These are phyloP conservation scores for Trichoderma sp. DNA, from an alignment of 2,329 filamentous ascomycete species.

Conservation along the genomic window DNA sequence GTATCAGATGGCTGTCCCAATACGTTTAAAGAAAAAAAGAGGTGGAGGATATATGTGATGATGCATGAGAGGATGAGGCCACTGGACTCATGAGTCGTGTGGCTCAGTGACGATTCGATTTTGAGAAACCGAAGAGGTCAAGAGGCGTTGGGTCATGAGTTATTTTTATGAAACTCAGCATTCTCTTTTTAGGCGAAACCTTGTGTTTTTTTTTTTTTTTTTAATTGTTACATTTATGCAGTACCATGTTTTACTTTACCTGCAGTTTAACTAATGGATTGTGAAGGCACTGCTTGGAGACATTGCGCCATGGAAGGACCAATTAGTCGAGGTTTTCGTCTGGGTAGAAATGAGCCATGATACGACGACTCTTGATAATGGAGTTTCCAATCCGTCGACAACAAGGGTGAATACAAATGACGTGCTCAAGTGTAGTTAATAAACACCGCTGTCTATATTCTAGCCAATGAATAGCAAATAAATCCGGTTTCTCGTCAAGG, in stretches of 20 bases:
- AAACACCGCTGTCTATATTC: neutral
- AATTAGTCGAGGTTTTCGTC: neutral
- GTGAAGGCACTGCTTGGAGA: neutral
- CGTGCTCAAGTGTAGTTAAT: neutral
- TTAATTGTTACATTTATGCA: slow-evolving; percentile 32
- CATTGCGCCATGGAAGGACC: neutral
- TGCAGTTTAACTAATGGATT: neutral
- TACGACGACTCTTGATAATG: neutral
- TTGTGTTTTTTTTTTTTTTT: slow-evolving; percentile 10
- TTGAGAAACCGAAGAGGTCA: slow-evolving; percentile 12
- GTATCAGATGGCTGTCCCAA: slow-evolving; percentile 87
- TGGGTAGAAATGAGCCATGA: neutral
- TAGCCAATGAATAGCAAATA: neutral
- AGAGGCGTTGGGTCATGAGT: slow-evolving; percentile 26
- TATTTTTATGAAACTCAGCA: slow-evolving; percentile 34
- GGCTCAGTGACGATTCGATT: slow-evolving; percentile 18
- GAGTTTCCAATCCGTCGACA: neutral
- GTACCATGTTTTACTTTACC: neutral
- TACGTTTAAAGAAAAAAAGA: slow-evolving; percentile 66
- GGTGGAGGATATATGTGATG: neutral
- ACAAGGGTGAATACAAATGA: neutral
- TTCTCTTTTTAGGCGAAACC: slow-evolving; percentile 37
- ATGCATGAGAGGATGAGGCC: neutral
- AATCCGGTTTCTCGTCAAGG: neutral
- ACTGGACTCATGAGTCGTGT: neutral